Evolutionary conservation across 2,329 filamentous ascomycete species (phyloP).

Genomic region (Ascocoryne sarcoides): DNA sequence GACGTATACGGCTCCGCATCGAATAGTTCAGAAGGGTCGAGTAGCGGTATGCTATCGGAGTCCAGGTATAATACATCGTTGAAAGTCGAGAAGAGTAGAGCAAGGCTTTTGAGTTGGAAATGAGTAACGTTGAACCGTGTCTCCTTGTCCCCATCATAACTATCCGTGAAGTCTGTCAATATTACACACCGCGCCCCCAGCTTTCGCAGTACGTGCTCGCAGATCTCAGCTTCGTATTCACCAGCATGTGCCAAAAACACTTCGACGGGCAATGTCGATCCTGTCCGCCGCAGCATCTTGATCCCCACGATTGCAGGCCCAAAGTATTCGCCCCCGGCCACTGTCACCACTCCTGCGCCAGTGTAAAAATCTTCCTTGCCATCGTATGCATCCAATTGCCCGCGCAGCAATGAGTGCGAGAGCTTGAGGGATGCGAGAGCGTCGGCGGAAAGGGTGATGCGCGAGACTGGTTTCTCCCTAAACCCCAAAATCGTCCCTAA

Average conservation of each 20-base stretch:
- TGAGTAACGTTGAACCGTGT: slow-evolving; percentile 30
- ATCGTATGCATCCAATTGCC: no score
- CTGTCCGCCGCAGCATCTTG: slow-evolving; percentile 33
- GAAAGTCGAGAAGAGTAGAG: slow-evolving; percentile 41
- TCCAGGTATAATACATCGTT: slow-evolving; percentile 41
- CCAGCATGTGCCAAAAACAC: slow-evolving; percentile 31
- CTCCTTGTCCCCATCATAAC: slow-evolving; percentile 15
- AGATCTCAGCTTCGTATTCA: slow-evolving; percentile 31
- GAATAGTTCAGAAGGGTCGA: slow-evolving; percentile 34
- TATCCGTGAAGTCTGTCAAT: slow-evolving; percentile 33
- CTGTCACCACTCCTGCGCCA: slow-evolving; percentile 34
- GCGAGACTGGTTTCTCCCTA: no score
- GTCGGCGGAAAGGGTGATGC: no score
- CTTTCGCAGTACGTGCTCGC: slow-evolving; percentile 30
- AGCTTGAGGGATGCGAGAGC: no score
- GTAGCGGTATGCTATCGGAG: slow-evolving; percentile 36
- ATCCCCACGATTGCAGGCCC: slow-evolving; percentile 32
- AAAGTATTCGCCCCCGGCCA: slow-evolving; percentile 29
- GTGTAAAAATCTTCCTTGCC: background rate
- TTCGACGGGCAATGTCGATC: slow-evolving; percentile 32
- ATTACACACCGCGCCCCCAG: slow-evolving; percentile 33
- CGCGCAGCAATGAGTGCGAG: no score
- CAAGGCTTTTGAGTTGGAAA: slow-evolving; percentile 40
- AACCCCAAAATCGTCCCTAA: no score
- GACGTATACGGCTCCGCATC: slow-evolving; percentile 33